These are phyloP conservation scores for Pseudogymnoascus sp. DNA, from an alignment of 2,329 filamentous ascomycete genomes.

Conservation along the genomic window DNA sequence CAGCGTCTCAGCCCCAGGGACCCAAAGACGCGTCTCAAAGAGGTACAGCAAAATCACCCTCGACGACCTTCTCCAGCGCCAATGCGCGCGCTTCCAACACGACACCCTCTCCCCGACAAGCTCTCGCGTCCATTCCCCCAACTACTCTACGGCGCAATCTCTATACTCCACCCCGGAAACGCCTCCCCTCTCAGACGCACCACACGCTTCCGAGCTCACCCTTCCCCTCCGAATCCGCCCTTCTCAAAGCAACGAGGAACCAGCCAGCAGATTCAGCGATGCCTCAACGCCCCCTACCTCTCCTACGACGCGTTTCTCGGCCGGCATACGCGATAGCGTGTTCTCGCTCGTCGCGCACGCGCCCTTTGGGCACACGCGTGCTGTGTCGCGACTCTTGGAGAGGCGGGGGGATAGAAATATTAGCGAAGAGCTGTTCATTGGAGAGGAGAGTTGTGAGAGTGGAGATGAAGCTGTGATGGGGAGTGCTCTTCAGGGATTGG, in stretches of 20 bases:
- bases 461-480: not conserved
- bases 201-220: not conserved
- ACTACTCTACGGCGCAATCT: not conserved
- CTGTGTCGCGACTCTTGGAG: not conserved
- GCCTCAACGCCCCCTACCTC: not conserved
- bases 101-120: not conserved
- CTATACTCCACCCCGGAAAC: not conserved
- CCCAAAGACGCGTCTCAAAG: not conserved
- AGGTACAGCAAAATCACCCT: not conserved
- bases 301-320: not conserved
- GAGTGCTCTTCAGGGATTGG: not conserved
- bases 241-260: not conserved
- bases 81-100: not conserved
- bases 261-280: conserved; percentile 1
- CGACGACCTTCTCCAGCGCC: not conserved
- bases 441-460: not conserved
- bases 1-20: not conserved
- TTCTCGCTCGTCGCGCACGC: not conserved
- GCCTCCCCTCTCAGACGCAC: not conserved
- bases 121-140: not conserved
- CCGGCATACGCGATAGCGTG: conserved; percentile 1
- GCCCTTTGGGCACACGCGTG: not conserved
- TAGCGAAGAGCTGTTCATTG: not conserved
- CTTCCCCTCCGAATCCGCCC: not conserved
- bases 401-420: not conserved